Conservation (phyloP, 2,329 filamentous ascomycete species). For the Graphiopsis chlorocephala region DNA sequence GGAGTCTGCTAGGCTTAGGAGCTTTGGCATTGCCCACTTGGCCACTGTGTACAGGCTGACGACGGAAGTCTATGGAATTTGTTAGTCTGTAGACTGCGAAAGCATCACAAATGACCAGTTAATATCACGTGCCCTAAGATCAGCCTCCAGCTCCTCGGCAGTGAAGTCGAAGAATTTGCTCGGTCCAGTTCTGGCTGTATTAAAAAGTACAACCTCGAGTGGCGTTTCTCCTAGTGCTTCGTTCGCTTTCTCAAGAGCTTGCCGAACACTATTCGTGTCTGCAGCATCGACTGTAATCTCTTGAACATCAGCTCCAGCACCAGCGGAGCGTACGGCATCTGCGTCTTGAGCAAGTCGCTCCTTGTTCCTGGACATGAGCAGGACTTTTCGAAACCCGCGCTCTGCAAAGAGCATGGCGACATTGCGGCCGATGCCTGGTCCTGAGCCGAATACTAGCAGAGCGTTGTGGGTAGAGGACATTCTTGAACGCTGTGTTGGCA, state of each 20-base stretch:
- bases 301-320: slow-evolving; percentile 31
- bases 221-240: slow-evolving; percentile 33
- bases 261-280: slow-evolving; percentile 36
- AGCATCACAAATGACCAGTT: too few relatives aligned
- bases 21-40: slow-evolving; percentile 45
- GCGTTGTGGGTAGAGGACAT: neutral
- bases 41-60: slow-evolving; percentile 46
- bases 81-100: neutral
- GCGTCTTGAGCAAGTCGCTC: slow-evolving; percentile 26
- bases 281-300: slow-evolving; percentile 44
- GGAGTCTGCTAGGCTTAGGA: slow-evolving; percentile 28
- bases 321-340: slow-evolving; percentile 18
- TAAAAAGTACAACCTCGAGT: slow-evolving; percentile 49
- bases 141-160: slow-evolving; percentile 46
- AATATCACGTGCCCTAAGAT: slow-evolving; percentile 44
- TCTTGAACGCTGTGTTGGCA: neutral
- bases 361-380: slow-evolving; percentile 26
- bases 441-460: slow-evolving; percentile 30
- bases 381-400: slow-evolving; percentile 25
- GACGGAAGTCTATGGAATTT: slow-evolving; percentile 34
- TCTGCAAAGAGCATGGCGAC: slow-evolving; percentile 28
- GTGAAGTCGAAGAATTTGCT: slow-evolving; percentile 40
- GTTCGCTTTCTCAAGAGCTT: slow-evolving; percentile 41
- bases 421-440: slow-evolving; percentile 30
- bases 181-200: slow-evolving; percentile 47